Evolutionary conservation across 140 eudicot genomes (phyloP).

Genomic region (Flaveria floridana): DNA sequence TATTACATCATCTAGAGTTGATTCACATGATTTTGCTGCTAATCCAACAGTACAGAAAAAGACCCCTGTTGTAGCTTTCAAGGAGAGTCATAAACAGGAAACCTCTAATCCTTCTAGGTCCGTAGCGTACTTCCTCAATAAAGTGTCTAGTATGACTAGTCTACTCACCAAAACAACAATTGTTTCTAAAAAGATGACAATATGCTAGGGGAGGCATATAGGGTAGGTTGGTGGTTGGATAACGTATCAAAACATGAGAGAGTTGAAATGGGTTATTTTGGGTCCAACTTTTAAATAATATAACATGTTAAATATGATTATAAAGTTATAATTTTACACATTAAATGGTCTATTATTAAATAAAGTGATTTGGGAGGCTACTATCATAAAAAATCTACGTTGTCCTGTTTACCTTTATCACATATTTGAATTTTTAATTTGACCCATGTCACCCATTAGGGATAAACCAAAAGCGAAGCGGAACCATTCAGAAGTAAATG

Average conservation of each 20-base stretch:
- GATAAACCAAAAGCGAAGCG: slow-evolving; percentile 1
- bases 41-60: slow-evolving; percentile 31
- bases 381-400: neutral
- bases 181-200: neutral
- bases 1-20: slow-evolving; percentile 26
- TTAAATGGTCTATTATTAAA: neutral
- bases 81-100: slow-evolving; percentile 31
- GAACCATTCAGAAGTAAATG: neutral
- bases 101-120: slow-evolving; percentile 52
- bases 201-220: neutral
- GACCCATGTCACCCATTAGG: neutral
- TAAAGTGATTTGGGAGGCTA: neutral
- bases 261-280: neutral
- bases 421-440: neutral
- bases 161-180: slow-evolving; percentile 9
- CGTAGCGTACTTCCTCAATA: slow-evolving; percentile 5
- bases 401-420: neutral
- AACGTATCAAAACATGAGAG: neutral
- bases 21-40: slow-evolving; percentile 34
- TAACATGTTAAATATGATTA: neutral
- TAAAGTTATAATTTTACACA: too few relatives aligned
- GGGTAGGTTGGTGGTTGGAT: neutral
- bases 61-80: slow-evolving; percentile 30
- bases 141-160: slow-evolving; percentile 14
- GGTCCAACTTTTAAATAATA: neutral